Percentiles rank a stretch among this genome's conserved stretches.
Conservation (phyloP, 1,284 basidiomycete genomes). For the Cryptococcus jaspeensis region DNA sequence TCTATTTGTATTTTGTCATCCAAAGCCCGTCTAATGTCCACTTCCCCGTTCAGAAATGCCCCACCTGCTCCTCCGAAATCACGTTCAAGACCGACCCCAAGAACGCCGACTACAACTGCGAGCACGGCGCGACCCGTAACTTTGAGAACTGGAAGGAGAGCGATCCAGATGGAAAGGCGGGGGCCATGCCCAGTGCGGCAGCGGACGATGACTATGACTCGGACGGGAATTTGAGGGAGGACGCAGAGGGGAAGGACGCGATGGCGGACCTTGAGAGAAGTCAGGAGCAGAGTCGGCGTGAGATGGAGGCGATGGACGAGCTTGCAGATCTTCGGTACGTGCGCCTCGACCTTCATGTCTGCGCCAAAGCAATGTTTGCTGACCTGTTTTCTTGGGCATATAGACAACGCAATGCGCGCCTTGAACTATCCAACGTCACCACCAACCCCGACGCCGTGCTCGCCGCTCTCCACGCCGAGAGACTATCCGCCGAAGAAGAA, state of each 20-base stretch:
- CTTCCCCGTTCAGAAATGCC: slow-evolving; percentile 57
- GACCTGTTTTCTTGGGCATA: background rate
- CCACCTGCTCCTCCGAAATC: slow-evolving; percentile 93
- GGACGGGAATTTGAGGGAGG: slow-evolving; percentile 59
- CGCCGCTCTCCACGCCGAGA: slow-evolving; percentile 39
- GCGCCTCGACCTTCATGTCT: background rate
- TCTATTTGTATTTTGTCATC: background rate
- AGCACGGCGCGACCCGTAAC: slow-evolving; percentile 90
- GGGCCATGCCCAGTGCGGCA: slow-evolving; percentile 45
- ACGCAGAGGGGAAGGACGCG: slow-evolving; percentile 63
- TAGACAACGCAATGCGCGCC: slow-evolving; percentile 73
- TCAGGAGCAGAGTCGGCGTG: slow-evolving; percentile 85
- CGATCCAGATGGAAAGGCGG: slow-evolving; percentile 35
- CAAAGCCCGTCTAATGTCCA: background rate
- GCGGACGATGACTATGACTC: slow-evolving; percentile 57
- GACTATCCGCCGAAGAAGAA: slow-evolving; percentile 57
- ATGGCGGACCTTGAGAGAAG: slow-evolving; percentile 96
- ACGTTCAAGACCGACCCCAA: slow-evolving; percentile 99
- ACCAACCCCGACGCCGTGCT: slow-evolving; percentile 41
- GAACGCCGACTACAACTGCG: slow-evolving; percentile 89
- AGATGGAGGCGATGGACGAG: slow-evolving; percentile 98
- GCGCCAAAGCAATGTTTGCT: background rate
- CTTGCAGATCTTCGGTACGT: slow-evolving; percentile 79
- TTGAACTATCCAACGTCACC: slow-evolving; percentile 71
- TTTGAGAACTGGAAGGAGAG: slow-evolving; percentile 63